Evolutionary conservation across 2,329 filamentous ascomycete genomes (phyloP).

Genomic region (Alternaria panax): DNA sequence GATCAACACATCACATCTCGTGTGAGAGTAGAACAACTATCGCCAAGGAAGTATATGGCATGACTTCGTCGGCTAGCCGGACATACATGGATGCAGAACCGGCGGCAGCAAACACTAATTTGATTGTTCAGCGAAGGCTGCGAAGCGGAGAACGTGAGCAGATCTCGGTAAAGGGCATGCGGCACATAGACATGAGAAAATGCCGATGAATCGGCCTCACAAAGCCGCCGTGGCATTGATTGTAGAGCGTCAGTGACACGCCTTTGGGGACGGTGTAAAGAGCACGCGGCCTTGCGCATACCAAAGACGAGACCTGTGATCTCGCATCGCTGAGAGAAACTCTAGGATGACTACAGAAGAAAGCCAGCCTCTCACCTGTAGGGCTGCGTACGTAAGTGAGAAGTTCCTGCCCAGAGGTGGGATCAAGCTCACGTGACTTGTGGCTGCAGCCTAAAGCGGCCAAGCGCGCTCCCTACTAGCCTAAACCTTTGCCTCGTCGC

Average conservation of each 20-base stretch:
- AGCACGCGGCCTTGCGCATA: neutral
- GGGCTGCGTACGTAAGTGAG: neutral
- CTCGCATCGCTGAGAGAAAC: neutral
- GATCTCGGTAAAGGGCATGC: neutral
- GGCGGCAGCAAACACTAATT: neutral
- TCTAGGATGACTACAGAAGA: neutral
- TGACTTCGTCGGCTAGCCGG: neutral
- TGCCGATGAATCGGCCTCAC: too few species aligned
- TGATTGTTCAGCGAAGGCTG: neutral
- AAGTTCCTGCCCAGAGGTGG: neutral
- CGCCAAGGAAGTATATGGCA: neutral
- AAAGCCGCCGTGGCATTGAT: too few species aligned
- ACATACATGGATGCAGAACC: neutral
- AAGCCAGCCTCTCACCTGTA: neutral
- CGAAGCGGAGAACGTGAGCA: neutral
- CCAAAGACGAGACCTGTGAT: neutral
- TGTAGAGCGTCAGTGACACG: neutral
- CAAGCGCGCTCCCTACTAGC: slow-evolving; percentile 11
- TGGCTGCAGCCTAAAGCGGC: slow-evolving; percentile 5
- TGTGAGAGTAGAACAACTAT: neutral
- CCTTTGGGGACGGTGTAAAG: neutral
- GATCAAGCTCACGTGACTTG: slow-evolving; percentile 1
- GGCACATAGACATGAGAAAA: neutral
- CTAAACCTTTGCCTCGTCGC: slow-evolving; percentile 17
- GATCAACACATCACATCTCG: neutral